Evolutionary conservation across 768 basidiomycete species (phyloP).

Genomic region (Sporobolomyces pararoseus): DNA sequence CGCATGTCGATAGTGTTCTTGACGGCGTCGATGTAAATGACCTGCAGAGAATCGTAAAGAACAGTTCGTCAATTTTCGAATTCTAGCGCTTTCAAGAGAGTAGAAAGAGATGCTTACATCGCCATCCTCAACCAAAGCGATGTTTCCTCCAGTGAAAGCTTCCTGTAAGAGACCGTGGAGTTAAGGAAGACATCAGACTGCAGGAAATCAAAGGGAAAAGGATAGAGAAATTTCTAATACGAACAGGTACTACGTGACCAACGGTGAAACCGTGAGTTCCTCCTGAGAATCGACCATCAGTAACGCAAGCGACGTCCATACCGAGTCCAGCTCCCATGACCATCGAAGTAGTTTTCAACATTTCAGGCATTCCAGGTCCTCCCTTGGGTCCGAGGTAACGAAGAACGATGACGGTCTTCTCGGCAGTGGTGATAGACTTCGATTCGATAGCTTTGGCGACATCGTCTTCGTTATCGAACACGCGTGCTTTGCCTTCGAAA

Average conservation of each 20-base stretch:
- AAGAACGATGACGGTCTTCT: conserved; percentile 89
- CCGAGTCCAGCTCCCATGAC: conserved; percentile 99
- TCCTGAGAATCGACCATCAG: conserved; percentile 80
- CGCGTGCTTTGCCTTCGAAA: conserved; percentile 86
- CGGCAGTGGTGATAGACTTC: conserved; percentile 83
- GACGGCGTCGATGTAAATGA: conserved; percentile 81
- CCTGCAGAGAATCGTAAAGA: conserved; percentile 7
- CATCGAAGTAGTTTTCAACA: conserved; percentile 86
- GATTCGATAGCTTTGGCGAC: conserved; percentile 83
- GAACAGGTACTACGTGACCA: conserved; percentile 94
- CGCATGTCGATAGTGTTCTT: conserved; percentile 72
- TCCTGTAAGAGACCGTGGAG: conserved; percentile 29
- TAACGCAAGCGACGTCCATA: conserved; percentile 90
- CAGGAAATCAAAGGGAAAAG: conserved; percentile 64
- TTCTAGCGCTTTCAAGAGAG: neutral
- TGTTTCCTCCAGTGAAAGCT: conserved; percentile 47
- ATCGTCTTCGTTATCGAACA: conserved; percentile 84
- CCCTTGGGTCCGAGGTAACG: conserved; percentile 96
- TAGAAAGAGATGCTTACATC: conserved; percentile 39
- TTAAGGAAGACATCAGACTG: neutral
- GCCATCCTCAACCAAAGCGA: conserved; percentile 48
- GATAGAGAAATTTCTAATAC: conserved; percentile 70
- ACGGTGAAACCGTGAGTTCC: conserved; percentile 64
- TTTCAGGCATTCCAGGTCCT: conserved; percentile 98
- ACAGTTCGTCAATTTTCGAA: neutral